These are phyloP conservation scores for Cenchrus purpureus DNA, from an alignment of 176 grass and related monocot genomes.

Conservation along the genomic window DNA sequence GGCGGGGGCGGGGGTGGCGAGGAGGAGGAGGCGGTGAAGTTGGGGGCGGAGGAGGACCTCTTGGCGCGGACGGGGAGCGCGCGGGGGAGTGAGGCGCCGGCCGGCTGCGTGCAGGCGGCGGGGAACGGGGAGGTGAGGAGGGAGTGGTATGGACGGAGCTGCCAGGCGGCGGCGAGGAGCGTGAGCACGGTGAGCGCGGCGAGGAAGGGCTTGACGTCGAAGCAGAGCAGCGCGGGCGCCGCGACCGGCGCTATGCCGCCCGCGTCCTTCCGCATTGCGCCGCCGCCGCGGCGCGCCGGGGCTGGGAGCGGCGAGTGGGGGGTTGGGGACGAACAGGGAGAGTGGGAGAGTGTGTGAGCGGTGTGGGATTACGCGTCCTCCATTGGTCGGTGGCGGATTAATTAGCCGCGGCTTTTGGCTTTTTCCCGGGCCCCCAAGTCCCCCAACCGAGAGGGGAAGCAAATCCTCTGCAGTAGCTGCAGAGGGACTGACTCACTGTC, in stretches of 20 bases:
- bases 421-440: not conserved
- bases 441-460: no score
- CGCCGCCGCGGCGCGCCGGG: not conserved
- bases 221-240: slow-evolving; percentile 48
- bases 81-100: slow-evolving; percentile 21
- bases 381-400: slow-evolving; percentile 9
- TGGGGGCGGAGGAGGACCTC: not conserved
- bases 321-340: not conserved
- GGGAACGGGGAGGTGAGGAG: slow-evolving; percentile 49
- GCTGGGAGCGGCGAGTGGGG: not conserved
- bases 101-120: slow-evolving; percentile 27
- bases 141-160: slow-evolving; percentile 75
- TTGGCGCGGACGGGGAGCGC: slow-evolving; percentile 33
- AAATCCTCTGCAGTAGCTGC: no score
- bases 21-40: not conserved
- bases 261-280: slow-evolving; percentile 45
- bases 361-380: slow-evolving; percentile 26
- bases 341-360: not conserved
- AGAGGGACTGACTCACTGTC: no score
- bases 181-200: slow-evolving; percentile 72
- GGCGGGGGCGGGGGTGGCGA: slow-evolving; percentile 15
- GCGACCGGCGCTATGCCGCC: slow-evolving; percentile 35
- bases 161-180: slow-evolving; percentile 75
- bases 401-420: not conserved
- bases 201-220: slow-evolving; percentile 79